Base-by-base conservation (phyloP, 805 yeast genomes). In the Diddensiella caesifluorescens region DNA sequence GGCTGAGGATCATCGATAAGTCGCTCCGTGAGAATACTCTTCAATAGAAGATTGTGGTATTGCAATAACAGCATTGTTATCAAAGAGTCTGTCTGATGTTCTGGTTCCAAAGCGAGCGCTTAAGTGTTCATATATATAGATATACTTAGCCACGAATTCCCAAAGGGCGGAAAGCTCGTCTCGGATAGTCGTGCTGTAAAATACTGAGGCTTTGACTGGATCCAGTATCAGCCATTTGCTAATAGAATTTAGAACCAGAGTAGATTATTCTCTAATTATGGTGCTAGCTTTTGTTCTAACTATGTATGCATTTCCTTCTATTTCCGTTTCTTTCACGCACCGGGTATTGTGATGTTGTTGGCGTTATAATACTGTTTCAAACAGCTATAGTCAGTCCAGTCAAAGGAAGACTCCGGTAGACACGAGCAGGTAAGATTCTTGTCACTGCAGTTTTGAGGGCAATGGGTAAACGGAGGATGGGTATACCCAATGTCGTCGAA, bases 401-500 rank as follows among this genome's bases (percentile, higher is more conserved):
- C 62, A 43, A 65, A 61, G 36, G 50, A 58, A 30, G 59, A 58
- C 3, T 37, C 35, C 5, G 68, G 63, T 38, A 59, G 44, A 32
- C 67, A 87, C 46, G 76, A 70, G 71, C 97, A 88, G 43, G 72
- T 75, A 55, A 76, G 72, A 30, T 42, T 42, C 32, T 46, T 29
- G 18, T 42, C 51, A 9, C 20, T 22, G 80, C 85, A 39, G 34
- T 49, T 39, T 22, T 26, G 71, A 2, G 95, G 95, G 54, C 95
- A 84, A 59, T 85, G 79, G 29, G 70, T 63, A 60, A 82, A 87
- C 18, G 95, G 95, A 46, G 73, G 79, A 60, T 86, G 95, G 67
- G 59, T 83, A 64, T 87, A 86, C 39, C 95, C 95, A 48, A 86
- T 75, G 56, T 86, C 95, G 46, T 77, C 82, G 60, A 88, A 88